phyloP scores from a whole-genome alignment of 495 filamentous ascomycete species.

The Hyaloscypha variabilis region DNA sequence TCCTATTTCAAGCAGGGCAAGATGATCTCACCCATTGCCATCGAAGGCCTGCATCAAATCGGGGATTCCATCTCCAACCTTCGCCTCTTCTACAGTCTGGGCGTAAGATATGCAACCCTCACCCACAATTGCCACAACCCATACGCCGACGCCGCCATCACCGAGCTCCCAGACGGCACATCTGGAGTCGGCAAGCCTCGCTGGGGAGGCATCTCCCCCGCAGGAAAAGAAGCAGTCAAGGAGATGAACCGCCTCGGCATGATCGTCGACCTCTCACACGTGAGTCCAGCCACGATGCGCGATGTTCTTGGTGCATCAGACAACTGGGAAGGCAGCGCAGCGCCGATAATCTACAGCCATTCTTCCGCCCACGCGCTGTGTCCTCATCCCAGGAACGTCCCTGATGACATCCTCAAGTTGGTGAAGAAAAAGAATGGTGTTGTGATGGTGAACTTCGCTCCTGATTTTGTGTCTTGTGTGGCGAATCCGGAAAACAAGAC shows the following conservation, averaged over 20 bases:
- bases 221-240: conserved; percentile 64
- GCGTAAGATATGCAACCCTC: conserved; percentile 89
- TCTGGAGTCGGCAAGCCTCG: conserved; percentile 48
- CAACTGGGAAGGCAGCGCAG: conserved; percentile 53
- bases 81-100: conserved; percentile 71
- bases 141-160: conserved; percentile 83
- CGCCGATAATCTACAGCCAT: conserved; percentile 77
- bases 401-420: conserved; percentile 67
- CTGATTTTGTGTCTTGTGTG: conserved; percentile 76
- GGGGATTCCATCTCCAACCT: conserved; percentile 82
- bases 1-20: conserved; percentile 58
- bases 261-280: conserved; percentile 76
- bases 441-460: conserved; percentile 80
- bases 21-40: conserved; percentile 69
- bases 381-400: conserved; percentile 72
- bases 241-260: conserved; percentile 86
- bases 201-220: conserved; percentile 68
- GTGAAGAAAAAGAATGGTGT: conserved; percentile 62
- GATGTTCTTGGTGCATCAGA: conserved; percentile 59
- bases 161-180: conserved; percentile 38
- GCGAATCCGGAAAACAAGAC: conserved; percentile 51
- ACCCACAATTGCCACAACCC: conserved; percentile 94
- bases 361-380: conserved; percentile 68
- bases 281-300: conserved; percentile 68
- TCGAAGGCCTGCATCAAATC: conserved; percentile 95